phyloP scores from a whole-genome alignment of 305 asterid genomes.

The Fraxinus ornus region DNA sequence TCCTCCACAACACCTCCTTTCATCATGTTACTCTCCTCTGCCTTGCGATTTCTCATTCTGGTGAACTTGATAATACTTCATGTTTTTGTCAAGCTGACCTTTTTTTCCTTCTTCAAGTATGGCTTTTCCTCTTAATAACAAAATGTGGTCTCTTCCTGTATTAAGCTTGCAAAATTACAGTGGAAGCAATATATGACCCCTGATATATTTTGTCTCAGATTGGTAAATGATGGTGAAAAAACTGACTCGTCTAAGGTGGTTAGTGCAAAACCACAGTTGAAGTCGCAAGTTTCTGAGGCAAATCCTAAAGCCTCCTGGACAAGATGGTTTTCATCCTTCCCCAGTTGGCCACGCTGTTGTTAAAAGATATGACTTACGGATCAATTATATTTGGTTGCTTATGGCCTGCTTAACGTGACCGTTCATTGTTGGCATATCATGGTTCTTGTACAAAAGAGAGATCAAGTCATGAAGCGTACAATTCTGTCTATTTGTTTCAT shows the following conservation, averaged over 20 bases:
- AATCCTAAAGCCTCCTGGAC: conserved; percentile 28
- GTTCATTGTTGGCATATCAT: neutral
- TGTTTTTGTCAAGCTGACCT: neutral
- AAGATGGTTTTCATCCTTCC: conserved; percentile 52
- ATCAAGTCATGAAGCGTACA: neutral
- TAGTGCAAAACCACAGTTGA: conserved; percentile 38
- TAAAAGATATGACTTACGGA: conserved; percentile 23
- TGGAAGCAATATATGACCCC: neutral
- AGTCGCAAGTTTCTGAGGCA: conserved; percentile 19
- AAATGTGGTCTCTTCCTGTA: neutral
- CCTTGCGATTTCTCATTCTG: neutral
- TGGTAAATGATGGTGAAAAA: conserved; percentile 44
- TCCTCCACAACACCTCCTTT: neutral
- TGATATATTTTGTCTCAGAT: conserved; percentile 36
- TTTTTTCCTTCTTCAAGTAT: neutral
- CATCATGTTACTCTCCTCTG: neutral
- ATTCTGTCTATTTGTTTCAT: neutral
- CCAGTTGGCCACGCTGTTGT: conserved; percentile 70
- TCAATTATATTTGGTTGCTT: neutral
- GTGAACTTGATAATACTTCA: neutral
- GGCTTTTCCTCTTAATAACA: neutral
- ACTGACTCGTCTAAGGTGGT: conserved; percentile 33
- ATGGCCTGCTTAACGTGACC: neutral
- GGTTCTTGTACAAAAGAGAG: neutral
- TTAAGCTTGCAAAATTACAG: neutral